Percentiles rank a stretch among this genome's conserved stretches.
phyloP scores from a whole-genome alignment of 106 monocot species.

The Apostasia shenzhenica region DNA sequence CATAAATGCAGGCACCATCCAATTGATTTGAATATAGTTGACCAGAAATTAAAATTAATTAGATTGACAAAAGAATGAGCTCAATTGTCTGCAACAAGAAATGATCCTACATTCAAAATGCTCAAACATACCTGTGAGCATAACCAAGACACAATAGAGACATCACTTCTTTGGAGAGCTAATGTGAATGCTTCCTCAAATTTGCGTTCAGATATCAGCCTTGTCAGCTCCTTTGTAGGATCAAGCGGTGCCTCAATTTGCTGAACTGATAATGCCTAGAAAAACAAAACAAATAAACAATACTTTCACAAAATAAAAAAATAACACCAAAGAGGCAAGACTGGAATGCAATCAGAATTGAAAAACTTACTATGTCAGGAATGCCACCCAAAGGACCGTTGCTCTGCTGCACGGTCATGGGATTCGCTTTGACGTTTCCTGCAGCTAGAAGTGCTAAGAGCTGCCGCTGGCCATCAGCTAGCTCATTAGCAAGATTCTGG shows the following conservation, averaged over 20 bases:
- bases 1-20: too few relatives aligned
- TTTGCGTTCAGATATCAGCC: constrained; percentile 73
- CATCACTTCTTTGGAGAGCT: constrained; percentile 93
- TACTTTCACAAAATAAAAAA: neutral
- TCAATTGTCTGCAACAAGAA: too few relatives aligned
- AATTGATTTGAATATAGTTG: too few relatives aligned
- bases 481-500: constrained; percentile 56
- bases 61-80: too few relatives aligned
- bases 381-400: constrained; percentile 45
- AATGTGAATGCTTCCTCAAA: constrained; percentile 89
- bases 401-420: constrained; percentile 38
- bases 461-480: constrained; percentile 70
- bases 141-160: constrained; percentile 95
- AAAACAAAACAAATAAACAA: neutral
- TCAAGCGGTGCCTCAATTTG: constrained; percentile 67
- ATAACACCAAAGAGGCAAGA: neutral
- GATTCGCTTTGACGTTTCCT: constrained; percentile 49
- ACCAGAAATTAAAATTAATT: neutral
- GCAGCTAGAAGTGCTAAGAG: constrained; percentile 47
- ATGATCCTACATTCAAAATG: too few relatives aligned
- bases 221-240: constrained; percentile 72
- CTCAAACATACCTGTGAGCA: constrained; percentile 64
- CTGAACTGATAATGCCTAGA: constrained; percentile 25
- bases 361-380: constrained; percentile 40
- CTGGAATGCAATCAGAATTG: neutral